Percentiles rank a stretch among this genome's conserved stretches.
These are phyloP conservation scores for Byssochlamys sp. DNA, from an alignment of 2,329 filamentous ascomycete genomes.

Conservation along the genomic window DNA sequence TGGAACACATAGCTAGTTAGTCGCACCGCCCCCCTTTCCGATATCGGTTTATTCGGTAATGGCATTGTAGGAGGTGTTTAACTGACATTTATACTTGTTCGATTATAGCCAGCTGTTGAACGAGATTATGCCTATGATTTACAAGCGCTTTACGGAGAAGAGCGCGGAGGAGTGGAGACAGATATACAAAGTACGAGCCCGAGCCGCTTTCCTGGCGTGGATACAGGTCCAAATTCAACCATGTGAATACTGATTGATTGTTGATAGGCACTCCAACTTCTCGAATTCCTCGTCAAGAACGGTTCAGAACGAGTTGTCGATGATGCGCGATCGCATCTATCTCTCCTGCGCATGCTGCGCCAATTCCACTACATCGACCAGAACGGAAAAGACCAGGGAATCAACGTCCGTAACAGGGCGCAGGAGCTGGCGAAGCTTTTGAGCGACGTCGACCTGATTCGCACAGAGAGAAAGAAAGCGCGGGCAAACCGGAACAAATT, in stretches of 20 bases:
- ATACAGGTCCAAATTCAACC: not conserved
- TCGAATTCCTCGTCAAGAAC: conserved; percentile 96
- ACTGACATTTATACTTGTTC: conserved; percentile 5
- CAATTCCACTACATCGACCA: conserved; percentile 95
- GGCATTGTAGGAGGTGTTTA: conserved; percentile 7
- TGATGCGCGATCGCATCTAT: conserved; percentile 88
- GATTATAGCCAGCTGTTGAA: conserved; percentile 74
- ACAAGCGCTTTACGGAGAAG: conserved; percentile 97
- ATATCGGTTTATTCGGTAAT: conserved; percentile 1
- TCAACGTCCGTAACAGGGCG: conserved; percentile 92
- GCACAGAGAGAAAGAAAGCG: conserved; percentile 72
- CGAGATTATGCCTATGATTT: conserved; percentile 99
- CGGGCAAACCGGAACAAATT: conserved; percentile 87
- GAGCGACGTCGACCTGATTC: conserved; percentile 53
- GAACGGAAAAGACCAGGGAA: conserved; percentile 95
- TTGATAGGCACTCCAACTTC: conserved; percentile 66
- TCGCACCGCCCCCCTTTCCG: conserved; percentile 7
- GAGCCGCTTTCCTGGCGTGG: not conserved
- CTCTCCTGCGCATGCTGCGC: conserved; percentile 91
- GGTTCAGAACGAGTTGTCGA: conserved; percentile 95
- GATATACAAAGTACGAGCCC: conserved; percentile 75
- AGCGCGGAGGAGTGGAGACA: conserved; percentile 96
- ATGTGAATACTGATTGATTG: not conserved
- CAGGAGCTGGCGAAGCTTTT: conserved; percentile 94
- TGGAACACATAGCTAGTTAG: conserved; percentile 95